Evolutionary conservation across 1,284 basidiomycete species (phyloP).

Genomic region (Heliocybe sulcata): DNA sequence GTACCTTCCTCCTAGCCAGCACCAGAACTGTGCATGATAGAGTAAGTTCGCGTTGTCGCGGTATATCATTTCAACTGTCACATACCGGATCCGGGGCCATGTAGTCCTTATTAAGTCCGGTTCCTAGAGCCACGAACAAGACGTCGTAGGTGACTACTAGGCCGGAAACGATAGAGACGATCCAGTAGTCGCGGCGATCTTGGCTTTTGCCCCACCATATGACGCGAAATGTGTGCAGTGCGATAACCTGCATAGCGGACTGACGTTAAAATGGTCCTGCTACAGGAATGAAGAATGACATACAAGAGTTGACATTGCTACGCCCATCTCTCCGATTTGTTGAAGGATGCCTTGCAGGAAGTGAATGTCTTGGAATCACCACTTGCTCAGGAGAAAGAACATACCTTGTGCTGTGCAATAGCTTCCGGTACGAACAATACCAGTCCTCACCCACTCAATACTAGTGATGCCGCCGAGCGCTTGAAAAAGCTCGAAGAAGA

Average conservation of each 20-base stretch:
- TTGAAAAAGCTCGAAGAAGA: slow-evolving; percentile 12
- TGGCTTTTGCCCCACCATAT: slow-evolving; percentile 12
- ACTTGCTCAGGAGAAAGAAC: background rate
- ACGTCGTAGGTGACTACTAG: slow-evolving; percentile 7
- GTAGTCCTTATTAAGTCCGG: background rate
- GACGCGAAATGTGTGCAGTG: slow-evolving; percentile 18
- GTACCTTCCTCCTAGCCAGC: background rate
- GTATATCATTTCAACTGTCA: no score
- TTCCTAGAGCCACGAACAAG: background rate
- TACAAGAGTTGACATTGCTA: slow-evolving; percentile 1
- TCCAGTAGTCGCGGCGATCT: no score
- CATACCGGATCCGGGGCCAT: background rate
- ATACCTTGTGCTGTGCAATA: slow-evolving; percentile 4
- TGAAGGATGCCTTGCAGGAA: background rate
- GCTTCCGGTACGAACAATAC: slow-evolving; percentile 10
- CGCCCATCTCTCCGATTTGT: slow-evolving; percentile 1
- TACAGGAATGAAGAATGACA: background rate
- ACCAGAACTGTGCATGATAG: background rate
- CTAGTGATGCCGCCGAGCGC: slow-evolving; percentile 10
- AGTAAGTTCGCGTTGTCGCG: no score
- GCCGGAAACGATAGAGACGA: slow-evolving; percentile 7
- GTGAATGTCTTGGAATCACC: background rate
- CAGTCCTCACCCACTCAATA: slow-evolving; percentile 11
- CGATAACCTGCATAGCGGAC: slow-evolving; percentile 11
- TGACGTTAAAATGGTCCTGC: background rate